These are phyloP conservation scores for Jackrogersella minutella DNA, from an alignment of 495 filamentous ascomycete genomes.

Conservation along the genomic window DNA sequence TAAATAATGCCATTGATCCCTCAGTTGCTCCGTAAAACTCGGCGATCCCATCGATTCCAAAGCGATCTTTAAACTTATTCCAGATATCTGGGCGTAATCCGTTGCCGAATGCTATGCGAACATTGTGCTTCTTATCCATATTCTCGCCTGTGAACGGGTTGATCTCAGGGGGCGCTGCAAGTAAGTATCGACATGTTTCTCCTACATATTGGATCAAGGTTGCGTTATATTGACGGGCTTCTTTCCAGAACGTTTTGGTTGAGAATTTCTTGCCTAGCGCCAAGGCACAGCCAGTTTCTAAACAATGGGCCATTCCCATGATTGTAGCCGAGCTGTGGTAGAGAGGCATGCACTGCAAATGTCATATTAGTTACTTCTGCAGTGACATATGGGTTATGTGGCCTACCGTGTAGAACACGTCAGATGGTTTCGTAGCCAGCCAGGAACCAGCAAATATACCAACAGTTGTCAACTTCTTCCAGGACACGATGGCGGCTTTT, in stretches of 20 bases:
- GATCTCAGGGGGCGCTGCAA: conserved; percentile 71
- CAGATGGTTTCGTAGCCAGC: conserved; percentile 63
- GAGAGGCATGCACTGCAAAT: conserved; percentile 81
- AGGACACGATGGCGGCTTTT: conserved; percentile 86
- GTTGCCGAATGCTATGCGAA: conserved; percentile 89
- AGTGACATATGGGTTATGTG: not conserved
- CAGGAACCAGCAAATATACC: conserved; percentile 64
- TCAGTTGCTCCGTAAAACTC: conserved; percentile 96
- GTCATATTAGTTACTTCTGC: not conserved
- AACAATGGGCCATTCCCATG: conserved; percentile 68
- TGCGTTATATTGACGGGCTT: conserved; percentile 74
- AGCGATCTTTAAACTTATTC: conserved; percentile 86
- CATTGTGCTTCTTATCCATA: conserved; percentile 77
- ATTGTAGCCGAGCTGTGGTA: conserved; percentile 88
- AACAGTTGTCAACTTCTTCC: conserved; percentile 69
- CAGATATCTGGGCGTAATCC: conserved; percentile 93
- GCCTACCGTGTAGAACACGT: conserved; percentile 83
- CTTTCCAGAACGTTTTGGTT: conserved; percentile 81
- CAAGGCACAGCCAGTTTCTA: conserved; percentile 70
- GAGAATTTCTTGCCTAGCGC: conserved; percentile 84
- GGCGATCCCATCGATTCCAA: conserved; percentile 77
- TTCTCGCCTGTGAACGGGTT: conserved; percentile 72
- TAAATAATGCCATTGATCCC: conserved; percentile 75
- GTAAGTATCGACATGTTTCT: conserved; percentile 90
- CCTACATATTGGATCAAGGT: conserved; percentile 95